Percentiles rank a stretch among this genome's conserved stretches.
Conservation (phyloP, 345 rosid genomes). For the Citrus maxima region DNA sequence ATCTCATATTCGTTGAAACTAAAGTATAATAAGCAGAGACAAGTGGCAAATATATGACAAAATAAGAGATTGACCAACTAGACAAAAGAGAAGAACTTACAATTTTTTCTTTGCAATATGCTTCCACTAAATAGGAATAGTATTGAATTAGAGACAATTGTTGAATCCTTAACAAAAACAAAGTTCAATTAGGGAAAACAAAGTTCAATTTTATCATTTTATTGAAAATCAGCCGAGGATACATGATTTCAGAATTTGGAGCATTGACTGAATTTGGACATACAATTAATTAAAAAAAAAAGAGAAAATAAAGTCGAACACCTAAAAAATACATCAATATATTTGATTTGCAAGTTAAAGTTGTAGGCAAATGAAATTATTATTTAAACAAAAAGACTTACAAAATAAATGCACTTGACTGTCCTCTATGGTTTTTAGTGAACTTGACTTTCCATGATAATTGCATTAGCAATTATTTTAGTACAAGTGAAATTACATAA, state of each 20-base stretch:
- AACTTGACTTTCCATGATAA: constrained; percentile 66
- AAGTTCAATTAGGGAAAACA: constrained; percentile 30
- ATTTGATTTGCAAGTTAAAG: neutral
- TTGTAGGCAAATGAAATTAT: constrained; percentile 5
- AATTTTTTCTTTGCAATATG: constrained; percentile 50
- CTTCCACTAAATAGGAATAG: constrained; percentile 82
- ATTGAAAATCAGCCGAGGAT: constrained; percentile 87
- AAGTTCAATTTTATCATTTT: constrained; percentile 93
- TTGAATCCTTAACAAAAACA: constrained; percentile 61
- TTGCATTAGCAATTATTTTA: constrained; percentile 37
- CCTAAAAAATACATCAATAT: neutral
- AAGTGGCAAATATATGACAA: neutral
- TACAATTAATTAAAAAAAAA: neutral
- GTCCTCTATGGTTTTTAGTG: constrained; percentile 94
- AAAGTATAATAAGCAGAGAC: neutral
- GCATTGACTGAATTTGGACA: constrained; percentile 66
- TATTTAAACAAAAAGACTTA: constrained; percentile 31
- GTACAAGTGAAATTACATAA: constrained; percentile 8
- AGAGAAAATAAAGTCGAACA: constrained; percentile 1
- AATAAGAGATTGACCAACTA: neutral
- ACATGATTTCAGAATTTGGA: constrained; percentile 64
- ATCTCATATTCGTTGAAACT: neutral
- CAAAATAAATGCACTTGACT: constrained; percentile 84
- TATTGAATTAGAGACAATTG: constrained; percentile 75
- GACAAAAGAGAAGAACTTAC: constrained; percentile 35